Evolutionary conservation across 768 basidiomycete genomes (phyloP).

Genomic region (Tulasnella calospora): DNA sequence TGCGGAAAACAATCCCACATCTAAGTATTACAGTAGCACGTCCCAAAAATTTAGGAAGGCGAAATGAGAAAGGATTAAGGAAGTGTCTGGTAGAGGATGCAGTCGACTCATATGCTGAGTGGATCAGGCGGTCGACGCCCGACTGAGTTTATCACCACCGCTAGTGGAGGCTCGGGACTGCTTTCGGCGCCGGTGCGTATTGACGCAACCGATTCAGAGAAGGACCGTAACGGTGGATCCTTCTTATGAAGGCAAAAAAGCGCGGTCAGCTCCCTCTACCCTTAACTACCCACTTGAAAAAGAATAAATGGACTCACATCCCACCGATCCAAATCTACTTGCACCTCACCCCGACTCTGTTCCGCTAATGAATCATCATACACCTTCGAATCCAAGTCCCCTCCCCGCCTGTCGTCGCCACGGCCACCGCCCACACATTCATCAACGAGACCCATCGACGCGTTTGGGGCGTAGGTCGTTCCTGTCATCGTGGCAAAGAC

Average conservation of each 20-base stretch:
- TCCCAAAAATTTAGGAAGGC: too few species aligned
- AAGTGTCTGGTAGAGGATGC: too few species aligned
- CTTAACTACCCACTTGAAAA: too few species aligned
- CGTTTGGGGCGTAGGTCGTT: not conserved
- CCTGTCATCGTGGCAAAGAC: not conserved
- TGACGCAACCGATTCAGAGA: not conserved
- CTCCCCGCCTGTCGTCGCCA: not conserved
- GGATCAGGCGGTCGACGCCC: not conserved
- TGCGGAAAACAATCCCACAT: too few species aligned
- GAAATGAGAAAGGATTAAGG: too few species aligned
- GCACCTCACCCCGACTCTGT: not conserved
- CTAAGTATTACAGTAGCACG: too few species aligned
- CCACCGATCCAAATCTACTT: slow-evolving; percentile 7
- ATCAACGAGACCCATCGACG: not conserved
- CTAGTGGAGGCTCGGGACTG: not conserved
- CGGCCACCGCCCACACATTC: not conserved
- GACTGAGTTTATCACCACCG: not conserved
- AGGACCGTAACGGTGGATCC: not conserved
- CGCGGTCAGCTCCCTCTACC: too few species aligned
- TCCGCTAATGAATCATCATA: not conserved
- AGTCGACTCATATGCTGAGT: not conserved
- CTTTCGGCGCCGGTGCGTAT: not conserved
- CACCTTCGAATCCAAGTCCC: not conserved
- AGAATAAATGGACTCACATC: not conserved
- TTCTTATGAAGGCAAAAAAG: not conserved